phyloP scores from a whole-genome alignment of 2,329 filamentous ascomycete species.

The Fusarium sp. region DNA sequence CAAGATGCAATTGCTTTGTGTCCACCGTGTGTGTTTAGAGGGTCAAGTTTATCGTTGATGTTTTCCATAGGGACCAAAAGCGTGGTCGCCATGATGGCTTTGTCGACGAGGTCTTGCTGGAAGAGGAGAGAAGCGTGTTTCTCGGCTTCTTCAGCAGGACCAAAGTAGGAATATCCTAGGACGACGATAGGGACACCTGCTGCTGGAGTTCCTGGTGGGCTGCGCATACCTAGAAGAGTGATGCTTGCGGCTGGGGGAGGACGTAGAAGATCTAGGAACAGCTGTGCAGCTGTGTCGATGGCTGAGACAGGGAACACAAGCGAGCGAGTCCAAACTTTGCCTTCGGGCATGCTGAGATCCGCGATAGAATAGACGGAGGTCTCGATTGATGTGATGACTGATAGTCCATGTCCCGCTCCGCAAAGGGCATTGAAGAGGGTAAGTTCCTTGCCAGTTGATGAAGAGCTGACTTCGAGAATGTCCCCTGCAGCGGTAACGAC shows the following conservation, averaged over 20 bases:
- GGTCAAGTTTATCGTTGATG: slow-evolving; percentile 37
- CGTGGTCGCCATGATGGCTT: slow-evolving; percentile 40
- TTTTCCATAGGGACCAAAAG: slow-evolving; percentile 29
- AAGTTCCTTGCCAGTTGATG: slow-evolving; percentile 34
- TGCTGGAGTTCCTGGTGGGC: slow-evolving; percentile 43
- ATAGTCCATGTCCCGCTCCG: slow-evolving; percentile 49
- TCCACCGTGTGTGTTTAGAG: slow-evolving; percentile 43
- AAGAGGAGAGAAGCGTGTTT: slow-evolving; percentile 30
- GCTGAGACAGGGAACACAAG: slow-evolving; percentile 43
- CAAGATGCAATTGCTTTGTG: slow-evolving; percentile 43
- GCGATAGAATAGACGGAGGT: slow-evolving; percentile 40
- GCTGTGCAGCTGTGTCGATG: slow-evolving; percentile 31
- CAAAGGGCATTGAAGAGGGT: slow-evolving; percentile 45
- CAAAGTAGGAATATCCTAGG: slow-evolving; percentile 38
- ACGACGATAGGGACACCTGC: slow-evolving; percentile 45
- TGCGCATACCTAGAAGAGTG: slow-evolving; percentile 41
- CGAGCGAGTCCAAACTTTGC: slow-evolving; percentile 46
- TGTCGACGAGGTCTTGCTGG: slow-evolving; percentile 16
- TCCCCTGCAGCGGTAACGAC: slow-evolving; percentile 40
- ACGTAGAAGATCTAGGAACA: slow-evolving; percentile 36
- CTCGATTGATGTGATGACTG: slow-evolving; percentile 45
- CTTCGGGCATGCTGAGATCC: slow-evolving; percentile 38
- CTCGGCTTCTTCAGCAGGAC: slow-evolving; percentile 40
- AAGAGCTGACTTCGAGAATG: slow-evolving; percentile 21
- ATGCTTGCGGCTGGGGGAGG: slow-evolving; percentile 27